Evolutionary conservation across 2,329 filamentous ascomycete genomes (phyloP), one percentile per base, ranked within the genome.

Genomic region (Dactylellina drechsleri): DNA sequence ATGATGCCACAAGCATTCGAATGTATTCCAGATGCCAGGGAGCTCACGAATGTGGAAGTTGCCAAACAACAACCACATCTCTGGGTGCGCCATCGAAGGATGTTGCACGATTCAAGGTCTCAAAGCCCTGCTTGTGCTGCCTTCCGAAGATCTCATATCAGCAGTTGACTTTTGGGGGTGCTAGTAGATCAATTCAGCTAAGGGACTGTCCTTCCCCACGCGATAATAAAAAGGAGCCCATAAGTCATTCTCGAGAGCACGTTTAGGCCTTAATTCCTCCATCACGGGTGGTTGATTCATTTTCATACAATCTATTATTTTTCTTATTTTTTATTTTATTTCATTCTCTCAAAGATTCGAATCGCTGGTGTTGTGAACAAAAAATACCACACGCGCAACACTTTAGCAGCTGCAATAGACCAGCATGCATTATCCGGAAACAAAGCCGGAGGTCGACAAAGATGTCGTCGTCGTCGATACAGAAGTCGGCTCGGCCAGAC

Each of bases 121-220:
- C 43, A 56, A 43, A 49, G 16, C 57, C 68, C 67, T 74, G 70
- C 70, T 62, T 75, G 68, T 73, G 68, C 67, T 74, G 70, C 70
- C 70, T 75, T 64, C 64, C 18, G 57, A 58, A 28, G 54, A 66
- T 62, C 50, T 47, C 47, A 26, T 20, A 49, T 58, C 50, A 41
- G 53, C 62, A 58, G 45, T 36, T 36, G 10, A 7, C 6, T 10
- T 36, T 10, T 56, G 18, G 36, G 47, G 23, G 28, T 52, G 49
- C 36, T 43, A 49, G 5, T n/a, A 4, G 16, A 47, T 18, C 43
- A 15, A 47, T 52, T 18, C 47, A 23, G 18, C 18, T 52, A 20
- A 47, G 50, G 43, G 31, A 28, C 23, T 31, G 70, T 50, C 31
- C 49, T 49, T 10, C 10, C 31, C 31, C 31, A 36, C 31, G 31